These are phyloP conservation scores for Exsudoporus floridanus DNA, from an alignment of 1,284 basidiomycete genomes.

Conservation along the genomic window DNA sequence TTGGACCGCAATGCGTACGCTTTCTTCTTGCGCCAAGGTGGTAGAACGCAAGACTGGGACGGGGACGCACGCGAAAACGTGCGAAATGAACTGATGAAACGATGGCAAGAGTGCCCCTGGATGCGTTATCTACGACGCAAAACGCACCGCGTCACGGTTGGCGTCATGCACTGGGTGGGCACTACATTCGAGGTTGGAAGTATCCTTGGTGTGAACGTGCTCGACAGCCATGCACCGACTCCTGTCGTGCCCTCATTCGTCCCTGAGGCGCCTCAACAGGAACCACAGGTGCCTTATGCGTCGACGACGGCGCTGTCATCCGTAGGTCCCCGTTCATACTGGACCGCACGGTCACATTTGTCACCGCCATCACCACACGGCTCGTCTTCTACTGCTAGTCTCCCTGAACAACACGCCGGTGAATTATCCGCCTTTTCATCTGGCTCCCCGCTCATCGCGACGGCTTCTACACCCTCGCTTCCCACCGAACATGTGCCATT, in stretches of 20 bases:
- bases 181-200: constrained; percentile 73
- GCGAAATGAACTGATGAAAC: constrained; percentile 54
- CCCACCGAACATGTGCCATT: constrained; percentile 3
- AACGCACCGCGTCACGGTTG: constrained; percentile 26
- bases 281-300: constrained; percentile 9
- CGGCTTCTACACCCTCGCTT: constrained; percentile 13
- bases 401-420: constrained; percentile 16
- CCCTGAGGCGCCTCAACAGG: constrained; percentile 5
- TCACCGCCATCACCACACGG: constrained; percentile 12
- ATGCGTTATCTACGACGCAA: constrained; percentile 45
- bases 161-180: constrained; percentile 59
- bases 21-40: constrained; percentile 63
- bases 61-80: constrained; percentile 51
- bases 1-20: constrained; percentile 59
- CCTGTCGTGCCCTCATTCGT: not conserved
- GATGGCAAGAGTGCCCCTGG: constrained; percentile 72
- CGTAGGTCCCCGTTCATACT: constrained; percentile 21
- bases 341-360: constrained; percentile 22
- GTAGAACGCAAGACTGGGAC: constrained; percentile 63
- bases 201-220: constrained; percentile 34
- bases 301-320: constrained; percentile 26
- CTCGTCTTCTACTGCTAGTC: constrained; percentile 18
- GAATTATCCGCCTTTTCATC: constrained; percentile 23
- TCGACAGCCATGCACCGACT: constrained; percentile 17
- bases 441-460: constrained; percentile 23